Evolutionary conservation across 2,329 filamentous ascomycete genomes (phyloP), one percentile per base, ranked within the genome.

Genomic region (Coniochaeta sp.): DNA sequence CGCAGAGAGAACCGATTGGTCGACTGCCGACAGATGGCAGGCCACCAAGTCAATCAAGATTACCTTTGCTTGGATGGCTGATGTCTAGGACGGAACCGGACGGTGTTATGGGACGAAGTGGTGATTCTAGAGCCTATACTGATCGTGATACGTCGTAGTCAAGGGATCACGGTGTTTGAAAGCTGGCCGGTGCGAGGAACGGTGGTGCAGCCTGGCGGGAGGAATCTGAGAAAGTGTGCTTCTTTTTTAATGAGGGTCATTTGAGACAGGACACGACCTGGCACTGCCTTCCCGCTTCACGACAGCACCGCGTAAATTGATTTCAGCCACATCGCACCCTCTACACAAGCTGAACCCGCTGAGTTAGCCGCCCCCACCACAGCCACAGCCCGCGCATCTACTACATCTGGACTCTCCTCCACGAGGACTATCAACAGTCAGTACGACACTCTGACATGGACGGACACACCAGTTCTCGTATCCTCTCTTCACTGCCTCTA

Each of bases 231-330:
- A 47, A 47, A 11, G 47, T 31, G 47, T 52, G 47, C 31, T 52
- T 28, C 24, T 52, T 52, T 52, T 52, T 52, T 52, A 52, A 52
- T 52, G 47, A 52, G 47, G 47, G 47, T 52, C 47, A 52, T 52
- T 52, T 52, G 47, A 52, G 47, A 52, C 47, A 52, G 24, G 38
- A 52, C 47, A 52, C 47, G 26, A 52, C 47, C 47, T 6, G 43
- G 40, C 43, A 47, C 43, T 52, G 22, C 14, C 47, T 52, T 24
- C 47, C 47, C 47, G 47, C 47, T 28, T 52, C 47, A 52, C 47
- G 47, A 31, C 47, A 28, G 47, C 12, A 52, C 47, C 47, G 47
- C 47, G 47, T 52, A 52, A 52, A 52, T 26, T 52, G 47, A 31
- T 52, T 47, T 52, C 47, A 52, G 47, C 47, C 47, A 52, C 47